These are phyloP conservation scores for Madurella mycetomatis DNA, from an alignment of 2,329 filamentous ascomycete genomes.

Conservation along the genomic window DNA sequence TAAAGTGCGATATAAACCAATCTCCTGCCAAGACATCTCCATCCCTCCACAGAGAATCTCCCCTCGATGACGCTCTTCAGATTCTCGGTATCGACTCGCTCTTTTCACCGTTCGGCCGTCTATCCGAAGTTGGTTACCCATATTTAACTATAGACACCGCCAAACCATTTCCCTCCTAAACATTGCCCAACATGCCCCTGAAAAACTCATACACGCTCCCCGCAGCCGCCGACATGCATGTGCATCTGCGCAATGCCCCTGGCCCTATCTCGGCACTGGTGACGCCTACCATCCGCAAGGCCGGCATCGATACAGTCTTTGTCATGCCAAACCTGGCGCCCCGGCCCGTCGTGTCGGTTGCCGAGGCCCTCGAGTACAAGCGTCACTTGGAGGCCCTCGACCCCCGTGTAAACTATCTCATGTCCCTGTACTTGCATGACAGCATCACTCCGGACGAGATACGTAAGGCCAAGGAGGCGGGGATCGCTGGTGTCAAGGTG, in stretches of 20 bases:
- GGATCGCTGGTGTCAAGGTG: conserved; percentile 66
- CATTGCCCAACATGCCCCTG: conserved; percentile 26
- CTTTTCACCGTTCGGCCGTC: too few species aligned
- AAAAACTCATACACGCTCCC: conserved; percentile 47
- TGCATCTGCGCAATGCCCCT: conserved; percentile 63
- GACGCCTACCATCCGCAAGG: conserved; percentile 47
- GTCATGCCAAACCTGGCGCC: conserved; percentile 63
- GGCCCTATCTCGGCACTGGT: conserved; percentile 56
- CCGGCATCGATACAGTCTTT: conserved; percentile 62
- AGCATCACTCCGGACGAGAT: conserved; percentile 41
- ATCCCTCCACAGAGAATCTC: too few species aligned
- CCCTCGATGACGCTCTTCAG: too few species aligned
- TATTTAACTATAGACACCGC: too few species aligned
- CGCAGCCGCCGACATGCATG: conserved; percentile 63
- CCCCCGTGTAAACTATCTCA: conserved; percentile 62
- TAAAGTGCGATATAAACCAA: too few species aligned
- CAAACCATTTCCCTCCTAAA: neutral
- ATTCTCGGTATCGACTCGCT: too few species aligned
- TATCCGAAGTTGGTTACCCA: too few species aligned
- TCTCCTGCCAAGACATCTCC: too few species aligned
- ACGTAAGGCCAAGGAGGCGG: conserved; percentile 65
- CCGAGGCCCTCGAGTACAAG: conserved; percentile 63
- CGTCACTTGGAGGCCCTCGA: conserved; percentile 55
- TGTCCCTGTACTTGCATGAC: conserved; percentile 57
- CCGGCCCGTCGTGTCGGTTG: conserved; percentile 54